Conservation (phyloP, 192 early-diverging fungal genomes). For the Backusella tarrabulga region DNA sequence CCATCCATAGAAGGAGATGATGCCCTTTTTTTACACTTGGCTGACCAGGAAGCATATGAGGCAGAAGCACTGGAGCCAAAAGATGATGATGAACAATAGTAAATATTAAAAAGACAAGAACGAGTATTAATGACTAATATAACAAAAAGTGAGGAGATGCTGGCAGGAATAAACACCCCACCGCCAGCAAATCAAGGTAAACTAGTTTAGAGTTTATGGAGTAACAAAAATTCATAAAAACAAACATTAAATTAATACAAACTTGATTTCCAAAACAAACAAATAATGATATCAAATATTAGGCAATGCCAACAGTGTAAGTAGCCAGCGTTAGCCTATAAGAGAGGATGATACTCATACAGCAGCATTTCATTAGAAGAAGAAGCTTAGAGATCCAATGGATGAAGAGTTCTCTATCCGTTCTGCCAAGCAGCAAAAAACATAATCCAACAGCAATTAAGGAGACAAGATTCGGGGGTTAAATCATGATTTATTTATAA, state of each 20-base stretch:
- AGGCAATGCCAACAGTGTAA: neutral
- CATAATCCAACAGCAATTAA: neutral
- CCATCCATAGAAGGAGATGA: slow-evolving; percentile 8
- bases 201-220: neutral
- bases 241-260: neutral
- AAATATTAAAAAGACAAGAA: neutral
- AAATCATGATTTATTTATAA: neutral
- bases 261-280: neutral
- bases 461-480: neutral
- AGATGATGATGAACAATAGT: neutral
- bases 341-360: neutral
- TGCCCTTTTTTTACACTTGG: neutral
- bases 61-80: neutral
- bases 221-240: neutral
- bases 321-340: neutral
- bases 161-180: neutral
- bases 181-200: neutral
- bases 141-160: neutral
- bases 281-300: neutral
- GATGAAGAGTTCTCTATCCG: neutral
- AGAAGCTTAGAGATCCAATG: neutral
- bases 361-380: neutral
- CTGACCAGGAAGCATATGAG: neutral
- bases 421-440: neutral
- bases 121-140: neutral